Conservation (phyloP, 805 yeast genomes). For the Wickerhamomyces chaumierensis region DNA sequence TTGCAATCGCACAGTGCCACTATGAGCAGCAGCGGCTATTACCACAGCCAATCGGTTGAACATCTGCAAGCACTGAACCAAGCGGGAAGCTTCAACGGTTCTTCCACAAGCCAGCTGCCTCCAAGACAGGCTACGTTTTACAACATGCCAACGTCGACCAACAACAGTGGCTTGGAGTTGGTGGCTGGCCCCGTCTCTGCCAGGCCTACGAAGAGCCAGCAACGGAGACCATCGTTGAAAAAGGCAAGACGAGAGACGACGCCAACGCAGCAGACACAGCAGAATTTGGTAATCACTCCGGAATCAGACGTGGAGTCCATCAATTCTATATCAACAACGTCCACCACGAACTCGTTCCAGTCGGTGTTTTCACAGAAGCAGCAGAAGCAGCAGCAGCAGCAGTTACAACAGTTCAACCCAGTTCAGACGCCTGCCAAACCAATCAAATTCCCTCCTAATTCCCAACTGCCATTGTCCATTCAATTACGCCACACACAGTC, state of each 20-base stretch:
- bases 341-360: no score
- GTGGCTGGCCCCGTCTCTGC: background rate
- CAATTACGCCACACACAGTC: no score
- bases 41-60: constrained; percentile 2
- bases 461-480: no score
- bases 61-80: constrained; percentile 1
- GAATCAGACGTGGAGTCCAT: no score
- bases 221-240: no score
- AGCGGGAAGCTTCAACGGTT: constrained; percentile 4
- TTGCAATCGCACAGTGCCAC: constrained; percentile 4
- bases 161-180: background rate
- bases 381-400: constrained; percentile 1
- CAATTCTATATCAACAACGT: no score
- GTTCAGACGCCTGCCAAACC: constrained; percentile 5
- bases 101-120: constrained; percentile 3
- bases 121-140: background rate
- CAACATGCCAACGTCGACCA: background rate
- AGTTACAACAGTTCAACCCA: background rate
- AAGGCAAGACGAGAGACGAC: no score
- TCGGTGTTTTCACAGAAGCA: no score
- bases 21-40: constrained; percentile 8
- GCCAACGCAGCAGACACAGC: no score
- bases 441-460: no score
- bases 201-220: no score
- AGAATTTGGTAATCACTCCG: no score